Conservation (phyloP, 306 rosid genomes). For the Dryas alaskensis region DNA sequence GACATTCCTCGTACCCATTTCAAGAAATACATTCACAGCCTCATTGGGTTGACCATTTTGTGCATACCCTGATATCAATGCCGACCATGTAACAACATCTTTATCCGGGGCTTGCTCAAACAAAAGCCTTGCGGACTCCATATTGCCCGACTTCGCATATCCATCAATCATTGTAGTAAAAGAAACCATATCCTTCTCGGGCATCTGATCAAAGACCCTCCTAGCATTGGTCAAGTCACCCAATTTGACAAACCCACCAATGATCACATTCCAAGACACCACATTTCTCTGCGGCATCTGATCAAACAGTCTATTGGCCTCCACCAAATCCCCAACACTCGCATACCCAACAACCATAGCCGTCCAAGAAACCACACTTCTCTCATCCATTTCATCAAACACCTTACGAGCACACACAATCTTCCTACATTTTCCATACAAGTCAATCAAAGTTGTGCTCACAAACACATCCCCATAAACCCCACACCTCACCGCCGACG, state of each 20-base stretch:
- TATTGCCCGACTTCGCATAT: constrained; percentile 67
- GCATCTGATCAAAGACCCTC: constrained; percentile 61
- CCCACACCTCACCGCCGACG: constrained; percentile 58
- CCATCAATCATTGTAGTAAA: constrained; percentile 76
- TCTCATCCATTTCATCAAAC: constrained; percentile 43
- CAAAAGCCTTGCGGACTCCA: constrained; percentile 55
- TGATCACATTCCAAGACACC: constrained; percentile 38
- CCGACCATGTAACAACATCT: constrained; percentile 69
- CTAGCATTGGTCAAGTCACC: constrained; percentile 57
- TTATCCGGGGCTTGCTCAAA: constrained; percentile 47
- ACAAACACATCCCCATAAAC: constrained; percentile 51
- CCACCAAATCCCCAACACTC: constrained; percentile 27
- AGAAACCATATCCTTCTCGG: constrained; percentile 62
- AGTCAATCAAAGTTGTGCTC: constrained; percentile 59
- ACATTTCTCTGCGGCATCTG: constrained; percentile 37
- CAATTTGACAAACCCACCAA: constrained; percentile 48
- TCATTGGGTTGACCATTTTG: constrained; percentile 59
- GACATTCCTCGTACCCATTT: constrained; percentile 55
- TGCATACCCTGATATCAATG: constrained; percentile 67
- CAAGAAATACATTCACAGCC: constrained; percentile 51
- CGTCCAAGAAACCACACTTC: constrained; percentile 35
- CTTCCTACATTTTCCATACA: constrained; percentile 62
- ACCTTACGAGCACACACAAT: constrained; percentile 53
- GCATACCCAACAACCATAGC: constrained; percentile 40
- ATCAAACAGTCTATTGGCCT: constrained; percentile 32